Base-by-base conservation (phyloP, 2,329 filamentous ascomycete species). In the Pseudogymnoascus sp. region DNA sequence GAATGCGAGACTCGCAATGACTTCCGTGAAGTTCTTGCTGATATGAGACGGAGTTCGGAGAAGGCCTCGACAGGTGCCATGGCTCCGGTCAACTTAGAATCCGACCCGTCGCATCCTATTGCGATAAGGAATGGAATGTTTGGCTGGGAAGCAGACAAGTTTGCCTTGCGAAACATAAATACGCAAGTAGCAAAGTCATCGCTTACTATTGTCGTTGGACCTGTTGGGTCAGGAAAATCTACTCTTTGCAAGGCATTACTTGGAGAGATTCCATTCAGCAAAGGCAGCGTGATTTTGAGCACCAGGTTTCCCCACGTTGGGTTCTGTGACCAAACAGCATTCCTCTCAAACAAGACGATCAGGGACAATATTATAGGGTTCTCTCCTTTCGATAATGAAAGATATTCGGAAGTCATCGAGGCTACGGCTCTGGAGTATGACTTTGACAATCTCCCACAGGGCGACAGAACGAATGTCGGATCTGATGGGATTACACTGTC, bases 271-370 rank as follows among this genome's bases (percentile, higher is more conserved):
- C 69, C 69, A 21, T 64, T 67, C 38, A 64, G 33, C 18, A 18
- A 68, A 33, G 71, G 70, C 9, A 64, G 34, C 60, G 63, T 68
- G 6, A 34, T 56, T 12, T 59, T 62, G 19, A 61, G 59, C 23
- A 65, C 52, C 10, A 63, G 61, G 21, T 59, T 59, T 34, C 61
- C 61, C 13, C 58, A 58, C 8, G 33, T 74, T 10, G 74, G 71
- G 2, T 78, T 75, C 61, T 77, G 75, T 58, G 72, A 74, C 55
- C 76, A 78, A 61, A 67, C 66, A 0, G 71, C 75, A 0, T 78
- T 75, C 72, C 69, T 78, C 3, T 68, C 68, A 2, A 77, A 78
- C 59, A 68, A 65, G 1, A 71, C 72, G 0, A 66, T 77, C 23
- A 67, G 67, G 8, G 64, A 74, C 0, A 75, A 74, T 34, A 74